Evolutionary conservation across 495 filamentous ascomycete species (phyloP), one percentile per base, ranked within the genome.

Genomic region (Emericellopsis terricola): DNA sequence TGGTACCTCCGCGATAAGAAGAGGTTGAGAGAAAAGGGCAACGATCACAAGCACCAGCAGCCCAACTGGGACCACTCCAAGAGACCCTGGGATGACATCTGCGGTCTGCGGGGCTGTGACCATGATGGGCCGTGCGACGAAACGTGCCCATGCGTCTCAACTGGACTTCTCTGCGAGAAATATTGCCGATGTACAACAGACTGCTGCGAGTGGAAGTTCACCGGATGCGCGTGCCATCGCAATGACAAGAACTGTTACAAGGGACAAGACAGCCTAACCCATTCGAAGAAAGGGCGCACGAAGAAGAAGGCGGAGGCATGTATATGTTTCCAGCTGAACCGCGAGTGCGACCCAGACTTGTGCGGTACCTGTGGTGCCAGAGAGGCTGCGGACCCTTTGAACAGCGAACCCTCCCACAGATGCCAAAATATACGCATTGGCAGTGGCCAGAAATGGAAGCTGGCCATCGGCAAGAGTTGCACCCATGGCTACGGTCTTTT

Each of bases 331-430:
- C 49, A 56, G 36, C 56, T 74, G 29, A 71, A 73, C 41, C 64
- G 78, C 4, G 78, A 84, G 49, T 84, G 78, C 41, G 78, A 81
- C 41, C 64, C 75, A 0, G 68, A 76, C 24, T 56, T 81, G 17
- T 84, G 78, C 45, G 57, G 60, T 11, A 59, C 53, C 8, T 83
- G 78, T 40, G 77, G 77, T 13, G 76, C 73, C 0, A 42, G 41
- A 8, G 72, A 76, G 28, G 61, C 71, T 1, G 56, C 74, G 4
- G 68, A 80, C 46, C 77, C 75, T 0, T 47, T 55, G 8, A 74
- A 75, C 36, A 53, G 59, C 16, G 55, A 70, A 29, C 51, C 59
- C 38, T 48, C 51, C 8, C 54, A 49, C 5, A 61, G 61, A 3
- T 83, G 78, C 42, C 57, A 69, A 28, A 81, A 82, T 36, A 68